Evolutionary conservation across 164 flowering plant genomes (phyloP).

Genomic region (Euptelea pleiosperma): DNA sequence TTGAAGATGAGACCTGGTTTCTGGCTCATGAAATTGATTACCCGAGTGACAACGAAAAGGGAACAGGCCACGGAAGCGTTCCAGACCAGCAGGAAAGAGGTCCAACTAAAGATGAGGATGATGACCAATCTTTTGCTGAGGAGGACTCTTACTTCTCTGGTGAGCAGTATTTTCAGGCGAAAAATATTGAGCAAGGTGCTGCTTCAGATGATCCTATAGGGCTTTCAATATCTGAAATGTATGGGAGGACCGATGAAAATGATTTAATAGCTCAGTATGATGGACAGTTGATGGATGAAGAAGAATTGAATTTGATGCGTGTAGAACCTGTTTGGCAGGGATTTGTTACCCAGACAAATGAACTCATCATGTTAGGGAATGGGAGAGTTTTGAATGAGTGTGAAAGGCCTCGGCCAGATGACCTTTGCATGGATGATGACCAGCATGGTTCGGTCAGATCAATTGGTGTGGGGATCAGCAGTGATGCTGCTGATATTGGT

Average conservation of each 20-base stretch:
- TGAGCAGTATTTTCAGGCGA: constrained; percentile 61
- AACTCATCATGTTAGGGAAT: constrained; percentile 69
- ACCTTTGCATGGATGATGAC: constrained; percentile 71
- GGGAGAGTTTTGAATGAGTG: constrained; percentile 48
- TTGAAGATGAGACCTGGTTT: constrained; percentile 99
- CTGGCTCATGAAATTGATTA: constrained; percentile 98
- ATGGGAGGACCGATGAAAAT: constrained; percentile 51
- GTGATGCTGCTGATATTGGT: constrained; percentile 90
- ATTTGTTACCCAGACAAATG: constrained; percentile 84
- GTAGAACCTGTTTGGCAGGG: constrained; percentile 98
- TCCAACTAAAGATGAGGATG: constrained; percentile 72
- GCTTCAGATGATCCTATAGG: constrained; percentile 64
- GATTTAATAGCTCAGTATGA: constrained; percentile 81
- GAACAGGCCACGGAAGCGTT: constrained; percentile 75
- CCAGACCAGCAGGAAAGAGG: constrained; percentile 74
- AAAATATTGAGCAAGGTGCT: constrained; percentile 45
- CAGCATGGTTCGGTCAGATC: constrained; percentile 96
- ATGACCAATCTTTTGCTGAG: constrained; percentile 94
- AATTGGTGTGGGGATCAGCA: constrained; percentile 93
- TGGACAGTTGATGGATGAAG: constrained; percentile 91
- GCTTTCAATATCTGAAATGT: constrained; percentile 53
- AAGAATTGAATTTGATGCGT: constrained; percentile 83
- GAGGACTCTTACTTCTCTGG: constrained; percentile 97
- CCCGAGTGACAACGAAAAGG: constrained; percentile 97
- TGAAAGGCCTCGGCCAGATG: constrained; percentile 59